Evolutionary conservation across 768 basidiomycete species (phyloP), one percentile per base, ranked within the genome.

Genomic region (Cystofilobasidium capitatum): DNA sequence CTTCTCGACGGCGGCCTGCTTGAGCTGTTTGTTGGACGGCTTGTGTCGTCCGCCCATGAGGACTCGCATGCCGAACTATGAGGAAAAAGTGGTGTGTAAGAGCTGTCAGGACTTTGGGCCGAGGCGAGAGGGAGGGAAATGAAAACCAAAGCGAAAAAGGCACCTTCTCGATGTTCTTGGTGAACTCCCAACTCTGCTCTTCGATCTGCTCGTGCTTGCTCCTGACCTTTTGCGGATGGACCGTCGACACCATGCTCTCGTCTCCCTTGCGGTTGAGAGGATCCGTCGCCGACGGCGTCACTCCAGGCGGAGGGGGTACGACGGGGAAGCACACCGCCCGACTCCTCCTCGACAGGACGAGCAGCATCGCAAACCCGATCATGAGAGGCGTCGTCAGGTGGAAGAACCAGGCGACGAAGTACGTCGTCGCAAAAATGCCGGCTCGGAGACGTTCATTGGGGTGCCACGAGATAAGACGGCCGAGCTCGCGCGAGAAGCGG

Each of bases 181-280:
- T 74, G 47, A 78, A 78, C 69, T 79, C 79, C 71, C 77, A 79
- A 14, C 76, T 76, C 70, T 78, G 78, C 69, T 79, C 73, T 57
- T 79, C 78, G 45, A 76, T 72, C 67, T 79, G 79, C 64, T 79
- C 79, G 1, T 76, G 73, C 68, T 77, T 77, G 36, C 73, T 75
- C 29, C 77, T 69, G 65, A 78, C 78, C 42, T 72, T 73, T 26
- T 76, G 70, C n/a, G 73, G 72, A 17, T 75, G 74, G 31, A 75
- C 75, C 29, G 76, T 73, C 10, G 74, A 76, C 17, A 79, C 65
- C 24, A 77, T 57, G 54, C 75, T 76, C 62, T 79, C 76, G 72
- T 78, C 78, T 17, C 78, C 79, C 40, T 69, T 72, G 51, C 73
- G 69, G 68, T 79, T 78, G 35, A 71, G 75, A 17, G 79, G 79